phyloP scores from a whole-genome alignment of 495 filamentous ascomycete genomes.

The Aspergillus coremiiformis region DNA sequence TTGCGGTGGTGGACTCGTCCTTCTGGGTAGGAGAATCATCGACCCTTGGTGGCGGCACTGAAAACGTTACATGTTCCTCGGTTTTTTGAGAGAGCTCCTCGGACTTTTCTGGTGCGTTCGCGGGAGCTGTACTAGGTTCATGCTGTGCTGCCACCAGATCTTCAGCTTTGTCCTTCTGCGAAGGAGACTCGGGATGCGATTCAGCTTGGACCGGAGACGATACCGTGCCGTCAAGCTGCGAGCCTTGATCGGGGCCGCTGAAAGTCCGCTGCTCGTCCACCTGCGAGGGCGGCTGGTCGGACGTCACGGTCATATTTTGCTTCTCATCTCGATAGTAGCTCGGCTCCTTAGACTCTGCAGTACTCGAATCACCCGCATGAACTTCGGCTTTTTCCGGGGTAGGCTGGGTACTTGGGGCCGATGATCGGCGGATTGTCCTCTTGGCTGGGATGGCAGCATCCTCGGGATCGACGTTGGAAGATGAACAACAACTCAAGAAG shows the following conservation, averaged over 20 bases:
- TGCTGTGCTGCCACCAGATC: not conserved
- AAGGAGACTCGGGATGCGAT: slow-evolving; percentile 1
- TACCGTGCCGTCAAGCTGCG: slow-evolving; percentile 23
- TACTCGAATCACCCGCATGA: slow-evolving; percentile 45
- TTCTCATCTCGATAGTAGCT: slow-evolving; percentile 46
- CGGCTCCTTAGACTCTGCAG: slow-evolving; percentile 49
- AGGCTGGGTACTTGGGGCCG: slow-evolving; percentile 46
- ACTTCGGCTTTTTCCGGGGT: slow-evolving; percentile 46
- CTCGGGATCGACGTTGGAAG: slow-evolving; percentile 53
- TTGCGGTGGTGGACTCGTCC: slow-evolving; percentile 6
- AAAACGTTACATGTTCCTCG: slow-evolving; percentile 2
- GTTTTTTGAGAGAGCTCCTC: slow-evolving; percentile 3
- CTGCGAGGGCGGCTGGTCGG: slow-evolving; percentile 27
- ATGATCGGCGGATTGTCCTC: slow-evolving; percentile 51
- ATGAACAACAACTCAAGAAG: slow-evolving; percentile 74
- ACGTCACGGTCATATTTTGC: slow-evolving; percentile 27
- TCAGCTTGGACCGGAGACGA: slow-evolving; percentile 13
- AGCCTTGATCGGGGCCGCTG: slow-evolving; percentile 11
- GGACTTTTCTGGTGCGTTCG: slow-evolving; percentile 5
- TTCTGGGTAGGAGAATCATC: slow-evolving; percentile 7
- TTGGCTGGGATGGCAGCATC: slow-evolving; percentile 59
- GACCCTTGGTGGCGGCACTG: slow-evolving; percentile 1
- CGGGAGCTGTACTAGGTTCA: not conserved
- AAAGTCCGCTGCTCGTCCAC: slow-evolving; percentile 26
- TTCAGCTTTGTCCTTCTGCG: slow-evolving; percentile 8